Percentiles rank a stretch among this genome's conserved stretches.
These are phyloP conservation scores for Creolimax fragrantissima DNA, from an alignment of 78 protist genomes.

Conservation along the genomic window DNA sequence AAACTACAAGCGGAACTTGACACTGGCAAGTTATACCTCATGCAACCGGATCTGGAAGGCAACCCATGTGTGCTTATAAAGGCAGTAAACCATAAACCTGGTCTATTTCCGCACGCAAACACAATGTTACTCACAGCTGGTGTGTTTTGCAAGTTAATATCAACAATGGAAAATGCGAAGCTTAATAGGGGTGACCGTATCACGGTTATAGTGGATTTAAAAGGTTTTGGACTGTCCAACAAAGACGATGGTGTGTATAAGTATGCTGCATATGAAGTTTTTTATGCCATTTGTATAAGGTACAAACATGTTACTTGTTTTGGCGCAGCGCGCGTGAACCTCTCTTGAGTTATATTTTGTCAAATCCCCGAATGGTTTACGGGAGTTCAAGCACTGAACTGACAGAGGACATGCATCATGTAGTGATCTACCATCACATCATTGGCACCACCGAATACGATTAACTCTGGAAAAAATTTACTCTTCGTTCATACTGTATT, in stretches of 20 bases:
- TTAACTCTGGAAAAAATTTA: no score
- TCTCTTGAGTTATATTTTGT: no score
- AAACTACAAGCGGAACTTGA: not conserved
- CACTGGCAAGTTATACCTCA: not conserved
- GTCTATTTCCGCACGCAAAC: not conserved
- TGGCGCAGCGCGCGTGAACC: no score
- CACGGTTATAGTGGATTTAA: constrained; percentile 3
- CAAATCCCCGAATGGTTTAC: no score
- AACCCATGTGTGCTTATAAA: not conserved
- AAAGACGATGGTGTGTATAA: not conserved
- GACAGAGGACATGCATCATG: no score
- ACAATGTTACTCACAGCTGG: not conserved
- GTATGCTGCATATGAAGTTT: not conserved
- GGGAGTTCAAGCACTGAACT: no score
- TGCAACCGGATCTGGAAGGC: not conserved
- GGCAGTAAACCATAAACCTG: not conserved
- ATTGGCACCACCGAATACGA: no score
- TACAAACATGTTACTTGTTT: no score
- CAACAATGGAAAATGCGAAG: not conserved
- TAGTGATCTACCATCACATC: no score
- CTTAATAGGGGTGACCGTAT: not conserved
- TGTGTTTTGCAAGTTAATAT: not conserved
- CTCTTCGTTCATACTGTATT: no score
- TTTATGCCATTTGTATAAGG: no score
- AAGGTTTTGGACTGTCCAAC: not conserved